phyloP scores from a whole-genome alignment of 495 filamentous ascomycete species.

The Wilcoxina mikolae region DNA sequence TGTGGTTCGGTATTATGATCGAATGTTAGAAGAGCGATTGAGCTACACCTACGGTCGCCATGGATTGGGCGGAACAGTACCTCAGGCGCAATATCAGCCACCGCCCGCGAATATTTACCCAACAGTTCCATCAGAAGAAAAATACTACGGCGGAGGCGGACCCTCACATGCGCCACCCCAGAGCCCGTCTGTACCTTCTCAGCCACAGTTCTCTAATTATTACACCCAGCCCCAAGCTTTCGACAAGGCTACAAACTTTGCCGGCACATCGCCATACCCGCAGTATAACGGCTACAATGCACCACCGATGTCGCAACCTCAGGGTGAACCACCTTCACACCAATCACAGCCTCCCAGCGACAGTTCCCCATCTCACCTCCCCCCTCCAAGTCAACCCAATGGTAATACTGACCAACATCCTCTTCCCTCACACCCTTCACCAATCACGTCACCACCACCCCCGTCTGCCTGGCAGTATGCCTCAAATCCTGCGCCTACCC shows the following conservation, averaged over 20 bases:
- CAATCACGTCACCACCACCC: slow-evolving; percentile 18
- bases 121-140: slow-evolving; percentile 15
- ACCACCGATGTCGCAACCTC: neutral
- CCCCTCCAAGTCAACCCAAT: neutral
- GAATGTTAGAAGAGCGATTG: slow-evolving; percentile 90
- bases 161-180: slow-evolving; percentile 3
- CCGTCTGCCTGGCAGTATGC: slow-evolving; percentile 11
- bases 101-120: slow-evolving; percentile 16
- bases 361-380: slow-evolving; percentile 2
- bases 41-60: slow-evolving; percentile 86
- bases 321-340: slow-evolving; percentile 33
- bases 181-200: neutral
- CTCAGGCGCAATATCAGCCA: slow-evolving; percentile 16
- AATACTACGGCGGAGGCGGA: slow-evolving; percentile 20
- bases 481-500: neutral
- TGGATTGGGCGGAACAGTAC: slow-evolving; percentile 36
- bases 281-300: slow-evolving; percentile 26
- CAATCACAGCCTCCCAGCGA: slow-evolving; percentile 15
- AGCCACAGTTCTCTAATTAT: slow-evolving; percentile 27
- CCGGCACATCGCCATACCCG: slow-evolving; percentile 19
- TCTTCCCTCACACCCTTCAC: neutral
- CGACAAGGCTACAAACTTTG: slow-evolving; percentile 25
- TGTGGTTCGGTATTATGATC: slow-evolving; percentile 96
- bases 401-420: slow-evolving; percentile 5
- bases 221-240: slow-evolving; percentile 25